Base-by-base conservation (phyloP, 768 basidiomycete genomes). In the Roridomyces roridus region DNA sequence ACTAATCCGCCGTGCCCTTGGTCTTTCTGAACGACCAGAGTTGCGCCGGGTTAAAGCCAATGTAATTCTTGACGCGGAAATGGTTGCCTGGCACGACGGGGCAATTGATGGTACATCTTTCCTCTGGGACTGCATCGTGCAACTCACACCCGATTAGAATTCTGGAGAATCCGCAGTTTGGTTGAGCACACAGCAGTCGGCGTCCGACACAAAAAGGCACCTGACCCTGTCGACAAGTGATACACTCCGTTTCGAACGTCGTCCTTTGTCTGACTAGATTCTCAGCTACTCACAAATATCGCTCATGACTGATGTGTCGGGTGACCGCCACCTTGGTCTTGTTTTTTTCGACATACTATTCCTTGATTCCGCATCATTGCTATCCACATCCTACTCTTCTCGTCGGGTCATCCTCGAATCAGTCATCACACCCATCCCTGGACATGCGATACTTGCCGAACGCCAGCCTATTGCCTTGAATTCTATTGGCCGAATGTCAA, bases 291-390 rank as follows among this genome's bases (percentile, higher is more conserved):
- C 74, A 10, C 72, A 70, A 44, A 51, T 37, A 20, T 76, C 72
- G 10, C 69, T 74, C 64, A 57, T 69, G 21, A 76, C 72, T 37
- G 67, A 72, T 58, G 64, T 67, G 25, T 67, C 75, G 20, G 72
- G 72, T 31, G 67, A 55, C 10, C 80, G 85, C 2, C 88, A 87
- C 57, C 83, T 95, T 7, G 91, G 85, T 18, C 79, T 96, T 17
- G 87, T 94, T 12, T 96, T 94, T 75, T 97, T 96, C 65, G 95
- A 97, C 65, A 65, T 96, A 14, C 78, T 97, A 6, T 68, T 81
- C n/a, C 73, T 93, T 0, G 84, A 94, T 62, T 82, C 74, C n/a
- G 64, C 69, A 31, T 86, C 81, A 8, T 73, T 92, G 11, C 62
- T 92, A 7, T 72, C 76, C 11, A 67, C 67, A 4, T 71, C 86